Conservation (phyloP, 2,329 filamentous ascomycete genomes). For the Ophiocordyceps camponoti-rufipedis region DNA sequence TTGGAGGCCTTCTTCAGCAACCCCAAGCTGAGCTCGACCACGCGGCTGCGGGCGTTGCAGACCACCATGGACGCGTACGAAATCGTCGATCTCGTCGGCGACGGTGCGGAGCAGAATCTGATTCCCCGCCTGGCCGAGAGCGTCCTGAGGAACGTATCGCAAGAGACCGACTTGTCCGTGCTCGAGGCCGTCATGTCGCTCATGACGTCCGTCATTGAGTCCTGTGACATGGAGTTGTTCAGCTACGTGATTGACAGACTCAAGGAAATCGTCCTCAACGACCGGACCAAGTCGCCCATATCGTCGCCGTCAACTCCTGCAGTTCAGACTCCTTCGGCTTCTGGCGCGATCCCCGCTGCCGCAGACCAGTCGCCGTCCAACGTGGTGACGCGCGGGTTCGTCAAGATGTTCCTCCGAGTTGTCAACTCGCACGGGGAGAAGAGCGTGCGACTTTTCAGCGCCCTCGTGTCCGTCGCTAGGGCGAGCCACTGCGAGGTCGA, state of each 20-base stretch:
- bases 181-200: slow-evolving; percentile 47
- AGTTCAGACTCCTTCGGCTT: slow-evolving; percentile 6
- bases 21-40: slow-evolving; percentile 36
- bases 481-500: slow-evolving; percentile 43
- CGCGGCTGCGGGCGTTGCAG: slow-evolving; percentile 44
- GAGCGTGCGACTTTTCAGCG: slow-evolving; percentile 41
- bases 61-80: slow-evolving; percentile 41
- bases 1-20: slow-evolving; percentile 47
- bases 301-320: slow-evolving; percentile 10
- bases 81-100: slow-evolving; percentile 37
- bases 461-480: slow-evolving; percentile 44
- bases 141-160: slow-evolving; percentile 40
- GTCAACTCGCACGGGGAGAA: slow-evolving; percentile 50
- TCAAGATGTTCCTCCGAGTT: slow-evolving; percentile 58
- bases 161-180: slow-evolving; percentile 47
- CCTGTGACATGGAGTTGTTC: slow-evolving; percentile 40
- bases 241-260: slow-evolving; percentile 36
- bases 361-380: slow-evolving; percentile 41
- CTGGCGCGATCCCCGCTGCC: slow-evolving; percentile 6
- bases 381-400: slow-evolving; percentile 51
- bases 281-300: slow-evolving; percentile 25
- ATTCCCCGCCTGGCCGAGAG: slow-evolving; percentile 40
- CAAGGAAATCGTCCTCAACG: slow-evolving; percentile 27
- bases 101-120: slow-evolving; percentile 37
- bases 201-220: slow-evolving; percentile 44